phyloP scores from a whole-genome alignment of 306 rosid genomes.

The Phaseolus lunatus region DNA sequence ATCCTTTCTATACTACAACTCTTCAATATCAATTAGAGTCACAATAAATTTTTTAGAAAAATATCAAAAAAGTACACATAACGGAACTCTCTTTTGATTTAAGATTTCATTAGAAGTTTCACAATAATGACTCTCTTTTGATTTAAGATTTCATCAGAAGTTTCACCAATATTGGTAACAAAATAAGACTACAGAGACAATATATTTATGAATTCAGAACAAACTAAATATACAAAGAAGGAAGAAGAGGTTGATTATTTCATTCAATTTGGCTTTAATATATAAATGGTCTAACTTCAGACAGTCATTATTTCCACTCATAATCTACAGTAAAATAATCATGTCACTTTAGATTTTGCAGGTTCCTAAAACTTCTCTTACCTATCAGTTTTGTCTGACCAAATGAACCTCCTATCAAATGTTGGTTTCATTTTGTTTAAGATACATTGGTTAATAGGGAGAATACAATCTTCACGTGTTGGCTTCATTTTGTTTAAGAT shows the following conservation, averaged over 20 bases:
- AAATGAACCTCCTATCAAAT: slow-evolving; percentile 73
- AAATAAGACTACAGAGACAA: background rate
- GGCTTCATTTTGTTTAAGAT: slow-evolving; percentile 65
- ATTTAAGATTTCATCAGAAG: slow-evolving; percentile 11
- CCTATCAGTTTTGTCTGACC: slow-evolving; percentile 97
- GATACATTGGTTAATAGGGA: slow-evolving; percentile 53
- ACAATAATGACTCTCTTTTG: background rate
- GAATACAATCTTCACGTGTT: slow-evolving; percentile 61
- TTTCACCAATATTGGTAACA: slow-evolving; percentile 10
- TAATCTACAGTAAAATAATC: slow-evolving; percentile 26
- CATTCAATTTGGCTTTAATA: slow-evolving; percentile 39
- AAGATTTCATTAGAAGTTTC: no score
- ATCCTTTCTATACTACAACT: background rate
- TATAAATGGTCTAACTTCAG: slow-evolving; percentile 18
- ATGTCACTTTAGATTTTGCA: slow-evolving; percentile 23
- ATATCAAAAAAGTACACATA: background rate
- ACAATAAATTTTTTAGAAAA: background rate
- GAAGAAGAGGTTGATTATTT: slow-evolving; percentile 28
- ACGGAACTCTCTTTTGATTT: background rate
- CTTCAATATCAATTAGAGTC: slow-evolving; percentile 25
- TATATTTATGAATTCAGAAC: slow-evolving; percentile 6
- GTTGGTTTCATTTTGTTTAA: slow-evolving; percentile 65
- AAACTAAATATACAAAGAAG: slow-evolving; percentile 36
- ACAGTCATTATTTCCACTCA: slow-evolving; percentile 35
- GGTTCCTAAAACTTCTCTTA: slow-evolving; percentile 47